These are phyloP conservation scores for Fusarium dlaminii DNA, from an alignment of 2,329 filamentous ascomycete genomes.

Conservation along the genomic window DNA sequence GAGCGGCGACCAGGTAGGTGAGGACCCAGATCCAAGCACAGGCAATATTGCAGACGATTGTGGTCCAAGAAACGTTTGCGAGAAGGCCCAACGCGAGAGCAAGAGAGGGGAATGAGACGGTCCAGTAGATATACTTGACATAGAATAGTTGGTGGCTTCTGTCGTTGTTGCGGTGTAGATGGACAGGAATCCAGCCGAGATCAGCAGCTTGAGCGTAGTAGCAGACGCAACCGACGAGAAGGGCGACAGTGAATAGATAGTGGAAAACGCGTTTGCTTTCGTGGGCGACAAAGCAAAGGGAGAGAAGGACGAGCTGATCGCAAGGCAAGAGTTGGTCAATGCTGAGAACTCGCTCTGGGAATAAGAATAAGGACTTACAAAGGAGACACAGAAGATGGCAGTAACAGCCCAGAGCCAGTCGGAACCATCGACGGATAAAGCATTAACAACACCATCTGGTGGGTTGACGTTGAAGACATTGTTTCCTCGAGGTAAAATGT, in stretches of 20 bases:
- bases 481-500: not conserved
- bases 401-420: not conserved
- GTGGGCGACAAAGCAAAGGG: not conserved
- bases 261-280: not conserved
- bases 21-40: not conserved
- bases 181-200: not conserved
- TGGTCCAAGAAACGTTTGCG: not conserved
- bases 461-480: not conserved
- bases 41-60: not conserved
- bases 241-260: not conserved
- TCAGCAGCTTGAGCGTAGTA: not conserved
- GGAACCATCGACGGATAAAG: not conserved
- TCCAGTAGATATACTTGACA: not conserved
- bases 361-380: not conserved
- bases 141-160: not conserved
- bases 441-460: not conserved
- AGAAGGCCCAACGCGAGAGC: not conserved
- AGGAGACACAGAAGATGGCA: not conserved
- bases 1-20: not conserved
- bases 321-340: not conserved
- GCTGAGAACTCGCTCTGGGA: not conserved
- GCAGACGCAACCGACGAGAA: not conserved
- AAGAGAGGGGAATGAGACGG: not conserved
- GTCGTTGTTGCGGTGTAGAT: not conserved
- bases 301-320: not conserved